Evolutionary conservation across 2,329 filamentous ascomycete genomes (phyloP), one percentile per base, ranked within the genome.

Genomic region (Incumbomyces delicatus): DNA sequence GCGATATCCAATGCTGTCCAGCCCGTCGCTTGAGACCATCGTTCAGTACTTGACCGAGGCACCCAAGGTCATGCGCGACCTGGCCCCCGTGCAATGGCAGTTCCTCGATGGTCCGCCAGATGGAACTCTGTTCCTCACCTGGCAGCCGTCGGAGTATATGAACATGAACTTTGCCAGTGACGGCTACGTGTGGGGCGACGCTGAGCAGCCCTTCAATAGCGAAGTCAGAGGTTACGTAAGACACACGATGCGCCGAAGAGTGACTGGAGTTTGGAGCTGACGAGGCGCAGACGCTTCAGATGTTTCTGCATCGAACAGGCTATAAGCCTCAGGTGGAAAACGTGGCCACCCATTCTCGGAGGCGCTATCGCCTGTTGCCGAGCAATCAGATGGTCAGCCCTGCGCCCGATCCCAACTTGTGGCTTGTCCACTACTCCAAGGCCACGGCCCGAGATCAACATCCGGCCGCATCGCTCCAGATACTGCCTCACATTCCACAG

Each of bases 41-140:
- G 83, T 87, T 51, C 82, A 86, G 60, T 90, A 87, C 75, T 77
- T 96, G 50, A 74, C 89, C 61, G 79, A 81, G 59, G 89, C 88
- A 33, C 87, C 89, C 7, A 83, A 86, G 61, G 84, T 95, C 52
- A 84, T 89, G 57, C 85, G 87, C 64, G 84, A 94, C 60, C 74
- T 81, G 53, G 83, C 88, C 41, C 80, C 90, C 2, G 89, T 98
- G 75, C 86, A 83, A 67, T 98, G 90, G 90, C 89, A 85, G 38
- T 95, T 90, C 64, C 78, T 96, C 47, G 81, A 92, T 58, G 77
- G 80, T 44, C 90, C 90, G 10, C 75, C 75, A 44, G 87, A 94
- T 65, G 88, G 88, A 47, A 83, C 82, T 7, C 77, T 95, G 37
- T 78, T 92, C 61, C 73, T 96, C 53, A 84, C 85, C 44, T 96